Evolutionary conservation across 441 rosid species (phyloP), one percentile per base, ranked within the genome.

Genomic region (Populus hybrid): DNA sequence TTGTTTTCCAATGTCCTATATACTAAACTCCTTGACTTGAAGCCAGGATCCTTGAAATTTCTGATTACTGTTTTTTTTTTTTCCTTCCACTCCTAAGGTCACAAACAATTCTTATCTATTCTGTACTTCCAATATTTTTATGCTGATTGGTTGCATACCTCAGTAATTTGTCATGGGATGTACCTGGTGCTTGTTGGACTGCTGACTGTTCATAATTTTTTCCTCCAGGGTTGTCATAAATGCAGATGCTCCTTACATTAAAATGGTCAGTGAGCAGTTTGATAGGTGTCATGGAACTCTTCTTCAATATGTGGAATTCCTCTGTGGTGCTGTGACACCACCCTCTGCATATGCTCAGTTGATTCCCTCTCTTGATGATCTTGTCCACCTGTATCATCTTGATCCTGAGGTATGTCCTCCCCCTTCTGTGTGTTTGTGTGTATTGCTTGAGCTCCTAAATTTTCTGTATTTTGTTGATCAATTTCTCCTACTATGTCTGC

Each of bases 281-380:
- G 99, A 97, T 83, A 91, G 99, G 84, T 92, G 98, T 82, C 99
- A 97, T 86, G 99, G 99, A 74, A 91, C 98, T 83, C 99, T 97
- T 83, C 99, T 97, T 79, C 99, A 97, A 79, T 97, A 90, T 78
- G 99, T 95, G 77, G 99, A 97, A 81, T 97, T 95, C 81, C 99
- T 97, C 74, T 89, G 90, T 73, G 88, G 95, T 82, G 98, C 98
- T 64, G 85, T 97, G 75, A 86, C 90, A 32, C 99, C 99, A 42
- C 86, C 93, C 73, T 72, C 87, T 85, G 91, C 94, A 64, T 97
- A 95, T 81, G 90, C 97, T 75, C 93, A 87, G 78, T 84, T 95
- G 84, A 86, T 97, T 82, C 99, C 99, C 61, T 87, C 98, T 23
- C 98, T 97, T 67, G 76, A 94, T 80, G 98, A 95, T 81, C 99